phyloP scores from a whole-genome alignment of 129 eudicot species.

The Saposhnikovia divaricata region DNA sequence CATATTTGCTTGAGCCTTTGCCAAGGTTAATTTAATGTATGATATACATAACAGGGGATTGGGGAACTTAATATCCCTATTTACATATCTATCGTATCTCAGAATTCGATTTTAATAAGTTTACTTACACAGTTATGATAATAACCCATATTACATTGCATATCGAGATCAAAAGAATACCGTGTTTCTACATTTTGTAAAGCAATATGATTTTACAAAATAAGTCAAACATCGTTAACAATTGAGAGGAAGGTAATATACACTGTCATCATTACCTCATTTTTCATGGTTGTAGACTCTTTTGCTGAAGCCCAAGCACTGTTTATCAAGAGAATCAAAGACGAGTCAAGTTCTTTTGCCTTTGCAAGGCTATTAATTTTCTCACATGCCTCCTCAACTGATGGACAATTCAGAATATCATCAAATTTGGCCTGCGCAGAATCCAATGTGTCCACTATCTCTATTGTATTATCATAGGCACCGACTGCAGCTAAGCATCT shows the following conservation, averaged over 20 bases:
- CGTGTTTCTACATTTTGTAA: neutral
- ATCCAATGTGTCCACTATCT: slow-evolving; percentile 71
- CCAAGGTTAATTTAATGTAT: neutral
- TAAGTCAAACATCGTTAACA: neutral
- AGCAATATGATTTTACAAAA: neutral
- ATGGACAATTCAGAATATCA: slow-evolving; percentile 73
- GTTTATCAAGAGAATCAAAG: slow-evolving; percentile 70
- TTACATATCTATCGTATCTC: neutral
- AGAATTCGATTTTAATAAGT: neutral
- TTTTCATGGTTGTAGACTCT: slow-evolving; percentile 83
- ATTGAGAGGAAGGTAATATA: neutral
- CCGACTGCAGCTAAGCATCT: slow-evolving; percentile 95
- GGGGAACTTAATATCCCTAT: neutral
- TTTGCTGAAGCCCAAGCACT: slow-evolving; percentile 97
- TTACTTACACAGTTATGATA: neutral
- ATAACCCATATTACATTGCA: neutral
- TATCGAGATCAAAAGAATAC: neutral
- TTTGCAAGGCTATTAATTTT: slow-evolving; percentile 88
- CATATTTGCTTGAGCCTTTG: neutral
- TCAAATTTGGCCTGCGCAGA: slow-evolving; percentile 87
- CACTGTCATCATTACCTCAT: slow-evolving; percentile 47
- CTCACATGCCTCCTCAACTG: slow-evolving; percentile 82
- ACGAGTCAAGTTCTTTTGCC: slow-evolving; percentile 88
- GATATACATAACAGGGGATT: neutral
- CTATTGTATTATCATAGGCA: slow-evolving; percentile 85